Percentiles rank a stretch among this genome's conserved stretches.
Evolutionary conservation across 305 asterid species (phyloP).

Genomic region (Fraxinus dipetala): DNA sequence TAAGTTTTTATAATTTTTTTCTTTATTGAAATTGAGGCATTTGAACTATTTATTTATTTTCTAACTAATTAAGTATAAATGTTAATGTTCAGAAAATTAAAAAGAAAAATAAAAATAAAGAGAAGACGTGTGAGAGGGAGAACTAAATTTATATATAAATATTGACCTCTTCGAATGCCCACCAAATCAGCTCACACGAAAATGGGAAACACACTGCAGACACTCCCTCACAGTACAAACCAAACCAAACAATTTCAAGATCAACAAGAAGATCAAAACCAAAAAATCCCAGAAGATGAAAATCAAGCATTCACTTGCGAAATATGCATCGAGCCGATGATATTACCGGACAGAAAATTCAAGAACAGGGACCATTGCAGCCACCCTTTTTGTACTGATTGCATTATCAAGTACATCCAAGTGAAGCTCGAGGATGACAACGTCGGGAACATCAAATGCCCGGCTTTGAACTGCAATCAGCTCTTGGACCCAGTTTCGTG

Average conservation of each 20-base stretch:
- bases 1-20: background rate
- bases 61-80: background rate
- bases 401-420: constrained; percentile 59
- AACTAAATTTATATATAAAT: background rate
- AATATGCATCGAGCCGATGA: constrained; percentile 66
- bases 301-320: constrained; percentile 54
- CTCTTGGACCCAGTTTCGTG: constrained; percentile 56
- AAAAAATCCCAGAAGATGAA: constrained; percentile 4
- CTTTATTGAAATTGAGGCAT: background rate
- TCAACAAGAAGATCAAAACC: background rate
- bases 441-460: constrained; percentile 50
- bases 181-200: background rate
- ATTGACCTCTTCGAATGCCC: background rate
- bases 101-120: background rate
- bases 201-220: background rate
- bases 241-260: background rate
- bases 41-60: background rate
- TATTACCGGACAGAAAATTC: constrained; percentile 25
- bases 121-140: background rate
- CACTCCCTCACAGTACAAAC: background rate
- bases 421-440: constrained; percentile 58
- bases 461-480: constrained; percentile 45
- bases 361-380: constrained; percentile 27
- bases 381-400: constrained; percentile 70
- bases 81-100: background rate